Base-by-base conservation (phyloP, 2,329 filamentous ascomycete genomes). In the Zelopaecilomyces penicillatus region DNA sequence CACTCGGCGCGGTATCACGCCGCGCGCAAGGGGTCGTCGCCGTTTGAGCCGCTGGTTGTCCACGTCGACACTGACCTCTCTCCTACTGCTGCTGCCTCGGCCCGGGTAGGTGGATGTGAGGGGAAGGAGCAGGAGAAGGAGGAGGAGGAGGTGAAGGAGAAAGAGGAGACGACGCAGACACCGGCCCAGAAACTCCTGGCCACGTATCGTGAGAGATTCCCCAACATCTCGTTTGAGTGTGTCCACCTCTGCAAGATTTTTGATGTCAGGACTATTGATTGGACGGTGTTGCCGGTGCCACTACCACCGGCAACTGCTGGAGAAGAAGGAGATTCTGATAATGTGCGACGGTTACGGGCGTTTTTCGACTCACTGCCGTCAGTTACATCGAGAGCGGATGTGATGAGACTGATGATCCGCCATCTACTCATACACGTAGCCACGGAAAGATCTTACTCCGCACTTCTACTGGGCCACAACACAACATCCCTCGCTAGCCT, bases 401-500 rank as follows among this genome's bases (percentile, higher is more conserved):
- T 95, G 5, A 65, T 82, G 29, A 74, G 78, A 10, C 77, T 88
- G 28, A 70, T 97, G 28, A 73, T 83, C 31, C 83, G 80, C 5
- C 80, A 86, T 53, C 68, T 95, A 5, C 74, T 96, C 30, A 69
- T 88, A 41, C 68, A 78, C 37, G 69, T 79, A 37, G 85, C 86
- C 7, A 73, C 76, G 49, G 62, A 68, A 11, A 66, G 74, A 29
- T 66, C 59, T 9, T 93, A 82, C 60, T 77, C 83, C 51, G 81
- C 80, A 9, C 74, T 97, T 36, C 66, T 97, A 2, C 83, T 93
- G 64, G 90, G 87, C 26, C 83, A 91, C 65, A 94, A 81, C 52
- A 95, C 93, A 19, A 96, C 89, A 5, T 79, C 82, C 11, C 79
- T 98, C 30, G 91, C 93, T 4, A 87, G 91, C 53, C 82, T 87